Percentiles rank a stretch among this genome's conserved stretches.
phyloP scores from a whole-genome alignment of 306 rosid genomes.

The Prunus salicina region DNA sequence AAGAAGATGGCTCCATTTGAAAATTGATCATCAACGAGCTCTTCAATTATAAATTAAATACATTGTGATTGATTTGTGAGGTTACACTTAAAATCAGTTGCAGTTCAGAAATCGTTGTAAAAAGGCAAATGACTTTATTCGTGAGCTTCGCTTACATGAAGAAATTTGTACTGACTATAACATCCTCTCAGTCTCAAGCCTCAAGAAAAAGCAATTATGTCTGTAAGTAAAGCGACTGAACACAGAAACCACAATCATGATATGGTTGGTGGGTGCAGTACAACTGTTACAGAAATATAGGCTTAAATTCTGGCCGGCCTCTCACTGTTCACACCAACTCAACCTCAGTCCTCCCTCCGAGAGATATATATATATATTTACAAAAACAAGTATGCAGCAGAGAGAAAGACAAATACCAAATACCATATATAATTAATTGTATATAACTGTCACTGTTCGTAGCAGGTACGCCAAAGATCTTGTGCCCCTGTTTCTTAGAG shows the following conservation, averaged over 20 bases:
- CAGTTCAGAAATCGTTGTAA: neutral
- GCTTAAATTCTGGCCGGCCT: neutral
- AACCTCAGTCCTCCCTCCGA: neutral
- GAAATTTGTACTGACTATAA: neutral
- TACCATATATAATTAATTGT: neutral
- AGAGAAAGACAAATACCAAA: neutral
- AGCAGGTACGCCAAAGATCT: neutral
- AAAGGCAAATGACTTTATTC: constrained; percentile 2
- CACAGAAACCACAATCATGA: neutral
- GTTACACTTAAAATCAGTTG: neutral
- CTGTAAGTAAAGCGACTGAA: no score
- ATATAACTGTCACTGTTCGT: neutral
- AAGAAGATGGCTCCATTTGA: neutral
- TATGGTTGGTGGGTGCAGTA: no score
- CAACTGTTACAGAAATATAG: neutral
- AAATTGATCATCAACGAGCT: neutral
- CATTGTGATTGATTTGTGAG: neutral
- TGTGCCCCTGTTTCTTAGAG: neutral
- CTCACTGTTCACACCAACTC: neutral
- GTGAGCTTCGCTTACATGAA: neutral
- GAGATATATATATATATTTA: no score
- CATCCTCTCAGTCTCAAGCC: no score
- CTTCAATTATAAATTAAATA: neutral
- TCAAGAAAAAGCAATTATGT: no score
- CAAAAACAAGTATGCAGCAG: neutral